phyloP scores from a whole-genome alignment of 1,284 basidiomycete genomes.

The Pseudozyma flocculosa region DNA sequence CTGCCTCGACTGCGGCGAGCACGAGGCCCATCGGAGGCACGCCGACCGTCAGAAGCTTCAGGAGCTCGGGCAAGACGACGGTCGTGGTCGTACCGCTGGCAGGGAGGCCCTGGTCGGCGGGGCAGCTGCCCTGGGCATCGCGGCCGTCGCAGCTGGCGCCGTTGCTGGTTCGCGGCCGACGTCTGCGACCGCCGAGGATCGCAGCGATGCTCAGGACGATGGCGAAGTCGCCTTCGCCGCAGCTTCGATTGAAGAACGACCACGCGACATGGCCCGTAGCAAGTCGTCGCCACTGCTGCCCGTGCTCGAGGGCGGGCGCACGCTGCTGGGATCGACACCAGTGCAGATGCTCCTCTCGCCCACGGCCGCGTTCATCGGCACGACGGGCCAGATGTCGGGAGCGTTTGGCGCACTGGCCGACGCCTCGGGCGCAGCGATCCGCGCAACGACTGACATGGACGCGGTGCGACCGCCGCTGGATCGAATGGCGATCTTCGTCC shows the following conservation, averaged over 20 bases:
- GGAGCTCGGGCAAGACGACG: not conserved
- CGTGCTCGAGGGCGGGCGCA: conserved; percentile 16
- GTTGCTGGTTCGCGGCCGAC: not conserved
- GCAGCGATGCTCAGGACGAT: not conserved
- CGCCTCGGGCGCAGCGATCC: conserved; percentile 33
- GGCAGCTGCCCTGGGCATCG: not conserved
- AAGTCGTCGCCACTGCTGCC: conserved; percentile 21
- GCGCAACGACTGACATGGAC: conserved; percentile 23
- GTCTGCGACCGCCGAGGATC: not conserved
- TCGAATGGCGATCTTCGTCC: conserved; percentile 50
- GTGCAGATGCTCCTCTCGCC: conserved; percentile 38
- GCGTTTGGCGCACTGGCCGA: conserved; percentile 43
- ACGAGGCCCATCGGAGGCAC: conserved; percentile 29
- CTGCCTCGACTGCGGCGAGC: conserved; percentile 38
- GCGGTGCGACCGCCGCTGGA: conserved; percentile 43
- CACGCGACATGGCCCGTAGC: conserved; percentile 17
- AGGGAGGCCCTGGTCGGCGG: not conserved
- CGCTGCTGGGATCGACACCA: conserved; percentile 29
- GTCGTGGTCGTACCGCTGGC: not conserved
- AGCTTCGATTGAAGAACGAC: no score
- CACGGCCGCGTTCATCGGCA: conserved; percentile 8
- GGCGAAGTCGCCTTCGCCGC: not conserved
- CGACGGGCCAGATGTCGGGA: conserved; percentile 25
- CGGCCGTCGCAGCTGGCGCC: not conserved
- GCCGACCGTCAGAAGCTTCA: conserved; percentile 4